These are phyloP conservation scores for Leccinum fallax DNA, from an alignment of 1,284 basidiomycete species.

Conservation along the genomic window DNA sequence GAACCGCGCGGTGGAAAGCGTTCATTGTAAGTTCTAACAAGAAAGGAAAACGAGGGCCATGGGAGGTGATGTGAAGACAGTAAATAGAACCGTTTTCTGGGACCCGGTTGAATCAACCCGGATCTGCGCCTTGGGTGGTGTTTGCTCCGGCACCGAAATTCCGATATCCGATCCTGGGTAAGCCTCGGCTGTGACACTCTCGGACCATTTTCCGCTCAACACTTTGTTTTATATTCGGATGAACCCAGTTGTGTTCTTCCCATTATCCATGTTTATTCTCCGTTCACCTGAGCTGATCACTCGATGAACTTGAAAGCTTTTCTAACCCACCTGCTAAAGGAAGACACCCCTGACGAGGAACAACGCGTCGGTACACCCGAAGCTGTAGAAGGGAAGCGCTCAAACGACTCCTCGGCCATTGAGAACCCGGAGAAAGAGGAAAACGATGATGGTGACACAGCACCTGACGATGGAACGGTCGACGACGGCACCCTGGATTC, in stretches of 20 bases:
- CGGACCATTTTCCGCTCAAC: background rate
- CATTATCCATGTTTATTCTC: constrained; percentile 12
- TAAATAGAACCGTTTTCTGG: background rate
- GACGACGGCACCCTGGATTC: background rate
- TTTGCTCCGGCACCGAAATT: background rate
- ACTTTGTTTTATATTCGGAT: background rate
- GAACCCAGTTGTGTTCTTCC: background rate
- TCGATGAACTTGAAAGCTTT: constrained; percentile 20
- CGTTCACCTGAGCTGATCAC: background rate
- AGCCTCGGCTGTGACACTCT: background rate
- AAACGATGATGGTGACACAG: background rate
- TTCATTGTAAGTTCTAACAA: background rate
- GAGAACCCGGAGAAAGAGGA: constrained; percentile 5
- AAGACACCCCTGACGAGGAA: constrained; percentile 23
- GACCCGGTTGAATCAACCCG: background rate
- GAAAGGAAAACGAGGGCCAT: background rate
- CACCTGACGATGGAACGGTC: background rate
- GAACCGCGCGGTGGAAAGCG: background rate
- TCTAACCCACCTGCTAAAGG: constrained; percentile 5
- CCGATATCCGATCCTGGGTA: background rate
- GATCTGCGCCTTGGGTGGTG: background rate
- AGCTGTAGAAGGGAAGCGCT: background rate
- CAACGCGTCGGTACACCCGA: background rate
- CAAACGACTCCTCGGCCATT: background rate
- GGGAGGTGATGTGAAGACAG: background rate